phyloP scores from a whole-genome alignment of 202 grass and related monocot species.

The Panicum virgatum region DNA sequence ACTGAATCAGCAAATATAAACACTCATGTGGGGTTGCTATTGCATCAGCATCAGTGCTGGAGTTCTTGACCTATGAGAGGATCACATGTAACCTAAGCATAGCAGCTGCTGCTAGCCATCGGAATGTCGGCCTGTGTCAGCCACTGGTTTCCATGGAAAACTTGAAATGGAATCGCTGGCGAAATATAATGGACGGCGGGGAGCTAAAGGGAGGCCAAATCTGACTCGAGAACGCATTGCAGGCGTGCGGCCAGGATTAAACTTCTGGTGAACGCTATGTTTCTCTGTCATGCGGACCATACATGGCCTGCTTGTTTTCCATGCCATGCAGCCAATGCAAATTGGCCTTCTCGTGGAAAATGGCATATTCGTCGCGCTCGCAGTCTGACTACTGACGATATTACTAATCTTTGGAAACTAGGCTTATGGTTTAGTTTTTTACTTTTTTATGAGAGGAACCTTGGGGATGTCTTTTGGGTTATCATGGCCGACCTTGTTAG shows the following conservation, averaged over 20 bases:
- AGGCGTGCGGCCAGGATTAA: conserved; percentile 11
- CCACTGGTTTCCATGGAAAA: neutral
- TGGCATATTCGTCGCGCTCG: conserved; percentile 36
- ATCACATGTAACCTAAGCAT: neutral
- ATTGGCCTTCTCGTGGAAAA: conserved; percentile 2
- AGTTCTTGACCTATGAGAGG: conserved; percentile 30
- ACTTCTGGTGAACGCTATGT: neutral
- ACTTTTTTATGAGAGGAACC: neutral
- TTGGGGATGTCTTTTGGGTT: neutral
- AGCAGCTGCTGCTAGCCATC: conserved; percentile 6
- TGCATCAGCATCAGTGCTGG: neutral
- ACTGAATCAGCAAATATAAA: neutral
- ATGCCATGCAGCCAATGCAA: neutral
- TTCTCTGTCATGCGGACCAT: neutral
- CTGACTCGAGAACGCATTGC: conserved; percentile 49
- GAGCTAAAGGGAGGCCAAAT: conserved; percentile 41
- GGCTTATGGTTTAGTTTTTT: neutral
- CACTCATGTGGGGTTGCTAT: neutral
- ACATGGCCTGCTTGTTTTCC: neutral
- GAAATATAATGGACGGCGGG: conserved; percentile 38
- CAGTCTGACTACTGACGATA: neutral
- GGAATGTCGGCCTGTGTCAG: conserved; percentile 23
- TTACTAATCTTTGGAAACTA: neutral
- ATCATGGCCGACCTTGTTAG: conserved; percentile 37
- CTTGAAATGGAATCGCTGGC: neutral